These are phyloP conservation scores for Amesomyces nigricolor DNA, from an alignment of 2,329 filamentous ascomycete species.

Conservation along the genomic window DNA sequence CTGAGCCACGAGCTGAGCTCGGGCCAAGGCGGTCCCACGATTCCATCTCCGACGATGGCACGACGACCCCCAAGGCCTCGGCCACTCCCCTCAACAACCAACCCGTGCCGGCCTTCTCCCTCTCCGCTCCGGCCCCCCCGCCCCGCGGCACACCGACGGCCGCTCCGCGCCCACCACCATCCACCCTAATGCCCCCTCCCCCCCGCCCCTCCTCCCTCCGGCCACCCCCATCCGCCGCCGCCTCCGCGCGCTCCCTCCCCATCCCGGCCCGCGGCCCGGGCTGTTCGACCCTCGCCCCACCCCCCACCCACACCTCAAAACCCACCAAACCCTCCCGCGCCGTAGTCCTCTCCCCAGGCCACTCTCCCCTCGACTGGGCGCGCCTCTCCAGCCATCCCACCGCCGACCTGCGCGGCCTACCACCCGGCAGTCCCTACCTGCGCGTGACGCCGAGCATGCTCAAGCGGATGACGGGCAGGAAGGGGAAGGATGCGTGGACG, in stretches of 20 bases:
- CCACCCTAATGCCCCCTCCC: slow-evolving; percentile 29
- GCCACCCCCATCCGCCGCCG: slow-evolving; percentile 17
- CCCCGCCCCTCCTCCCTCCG: slow-evolving; percentile 26
- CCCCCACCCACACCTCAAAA: slow-evolving; percentile 48
- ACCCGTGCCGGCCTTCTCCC: slow-evolving; percentile 42
- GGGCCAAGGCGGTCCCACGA: slow-evolving; percentile 20
- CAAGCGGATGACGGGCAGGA: slow-evolving; percentile 71
- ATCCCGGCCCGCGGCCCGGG: slow-evolving; percentile 18
- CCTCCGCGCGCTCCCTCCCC: slow-evolving; percentile 25
- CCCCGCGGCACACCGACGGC: background rate
- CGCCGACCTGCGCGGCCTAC: slow-evolving; percentile 61
- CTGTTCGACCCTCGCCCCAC: slow-evolving; percentile 41
- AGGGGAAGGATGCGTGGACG: slow-evolving; percentile 89
- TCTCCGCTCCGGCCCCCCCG: slow-evolving; percentile 29
- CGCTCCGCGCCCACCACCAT: slow-evolving; percentile 9
- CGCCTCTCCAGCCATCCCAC: slow-evolving; percentile 59
- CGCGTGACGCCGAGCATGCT: slow-evolving; percentile 80
- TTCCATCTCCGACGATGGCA: slow-evolving; percentile 29
- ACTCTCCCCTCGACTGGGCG: slow-evolving; percentile 95
- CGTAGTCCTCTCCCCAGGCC: slow-evolving; percentile 79
- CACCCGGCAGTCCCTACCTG: slow-evolving; percentile 49
- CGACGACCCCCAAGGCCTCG: slow-evolving; percentile 47
- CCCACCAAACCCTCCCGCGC: slow-evolving; percentile 58
- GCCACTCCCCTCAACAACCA: slow-evolving; percentile 26
- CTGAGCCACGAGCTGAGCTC: slow-evolving; percentile 14